Base-by-base conservation (phyloP, 2,329 filamentous ascomycete genomes). In the Apiospora phragmitis region DNA sequence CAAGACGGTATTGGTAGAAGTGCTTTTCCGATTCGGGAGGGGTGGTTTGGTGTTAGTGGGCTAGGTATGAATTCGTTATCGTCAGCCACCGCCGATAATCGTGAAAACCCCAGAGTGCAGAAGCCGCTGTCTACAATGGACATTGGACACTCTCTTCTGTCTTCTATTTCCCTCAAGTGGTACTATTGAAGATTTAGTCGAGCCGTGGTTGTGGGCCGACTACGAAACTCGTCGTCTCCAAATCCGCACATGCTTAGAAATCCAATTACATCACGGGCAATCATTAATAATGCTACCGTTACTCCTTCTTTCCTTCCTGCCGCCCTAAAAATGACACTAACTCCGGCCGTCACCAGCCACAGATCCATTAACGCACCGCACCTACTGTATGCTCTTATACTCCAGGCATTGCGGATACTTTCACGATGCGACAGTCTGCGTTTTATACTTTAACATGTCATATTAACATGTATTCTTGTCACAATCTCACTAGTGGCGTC, bases 161-260 rank as follows among this genome's bases (percentile, higher is more conserved):
- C 32, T 38, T 62, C 8, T 38, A 14, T 24, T 38, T 38, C 32
- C 55, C 32, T 38, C 16, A 38, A 38, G 65, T 55, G 66, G 70
- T 69, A 32, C 35, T 70, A 35, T 70, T 69, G 32, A 42, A 68
- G 70, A 70, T 69, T 65, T 67, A 29, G 55, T 62, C 32, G 24
- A 42, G 32, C 71, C 71, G 70, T 71, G 72, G 68, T 72, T 67
- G 67, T 70, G 72, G 71, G 73, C 67, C 55, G 65, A 69, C 70
- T 72, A 70, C 68, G 47, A 59, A 70, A 43, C 70, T 72, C 74
- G 73, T 75, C 74, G 65, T 49, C 32, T 73, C 72, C 70, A 71
- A 73, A 73, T 47, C 74, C 74, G 72, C 74, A 70, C 70, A 71
- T 77, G 77, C 76, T 79, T 79, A 79, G 76, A 79, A 79, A 79